Conservation (phyloP, 768 basidiomycete species). For the Coprinopsis marcescibilis region DNA sequence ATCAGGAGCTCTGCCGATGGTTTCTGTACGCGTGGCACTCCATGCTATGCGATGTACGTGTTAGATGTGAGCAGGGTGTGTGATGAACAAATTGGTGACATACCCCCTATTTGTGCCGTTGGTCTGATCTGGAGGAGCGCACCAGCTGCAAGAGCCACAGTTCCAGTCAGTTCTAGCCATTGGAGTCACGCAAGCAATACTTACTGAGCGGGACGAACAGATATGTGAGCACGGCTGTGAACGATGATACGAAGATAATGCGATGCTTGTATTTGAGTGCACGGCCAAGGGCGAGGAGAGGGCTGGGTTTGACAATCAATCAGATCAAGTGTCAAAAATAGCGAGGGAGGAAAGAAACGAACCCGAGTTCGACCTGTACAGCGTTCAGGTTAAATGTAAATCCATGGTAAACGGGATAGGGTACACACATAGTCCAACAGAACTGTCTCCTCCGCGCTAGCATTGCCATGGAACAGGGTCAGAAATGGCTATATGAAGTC, state of each 20-base stretch:
- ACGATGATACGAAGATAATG: constrained; percentile 46
- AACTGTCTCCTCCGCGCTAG: constrained; percentile 52
- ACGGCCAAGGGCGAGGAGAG: constrained; percentile 33
- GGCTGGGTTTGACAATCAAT: constrained; percentile 29
- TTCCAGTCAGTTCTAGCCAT: background rate
- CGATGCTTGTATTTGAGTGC: constrained; percentile 49
- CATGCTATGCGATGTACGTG: constrained; percentile 24
- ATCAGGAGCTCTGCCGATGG: constrained; percentile 40
- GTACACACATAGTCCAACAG: constrained; percentile 59
- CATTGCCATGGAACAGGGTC: constrained; percentile 44
- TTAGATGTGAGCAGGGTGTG: no score
- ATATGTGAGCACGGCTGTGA: constrained; percentile 40
- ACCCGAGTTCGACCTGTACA: constrained; percentile 41
- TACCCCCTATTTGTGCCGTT: constrained; percentile 20
- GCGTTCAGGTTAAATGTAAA: background rate
- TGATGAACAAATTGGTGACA: constrained; percentile 1
- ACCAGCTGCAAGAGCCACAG: constrained; percentile 28
- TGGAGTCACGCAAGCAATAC: constrained; percentile 13
- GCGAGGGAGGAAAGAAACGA: constrained; percentile 1
- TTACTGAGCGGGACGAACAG: constrained; percentile 55
- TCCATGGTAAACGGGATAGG: background rate
- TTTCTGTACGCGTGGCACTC: constrained; percentile 34
- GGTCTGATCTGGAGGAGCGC: constrained; percentile 35
- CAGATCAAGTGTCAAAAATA: constrained; percentile 6
- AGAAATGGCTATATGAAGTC: constrained; percentile 52